Evolutionary conservation across 805 yeast genomes (phyloP), one percentile per base, ranked within the genome.

Genomic region (Wickerhamomyces queroliae): DNA sequence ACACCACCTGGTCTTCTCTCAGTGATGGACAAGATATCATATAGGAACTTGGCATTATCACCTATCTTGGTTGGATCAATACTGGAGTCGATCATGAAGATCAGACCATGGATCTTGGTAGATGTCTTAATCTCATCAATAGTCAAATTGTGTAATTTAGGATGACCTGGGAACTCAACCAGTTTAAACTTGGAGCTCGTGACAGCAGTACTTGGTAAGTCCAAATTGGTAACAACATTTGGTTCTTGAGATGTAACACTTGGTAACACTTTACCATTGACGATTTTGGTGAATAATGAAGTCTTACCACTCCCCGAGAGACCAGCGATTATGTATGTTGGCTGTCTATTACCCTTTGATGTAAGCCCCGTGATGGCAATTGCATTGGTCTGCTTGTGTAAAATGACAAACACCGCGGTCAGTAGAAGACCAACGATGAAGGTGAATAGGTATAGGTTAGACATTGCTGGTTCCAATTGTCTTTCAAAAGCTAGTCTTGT

Each of bases 131-230:
- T 64, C 41, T 74, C 72, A 39, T 73, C 71, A 42, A 67, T 47
- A 25, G 78, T 65, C 37, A 80, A 63, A 41, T 76, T 74, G 39
- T 74, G 75, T 48, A 90, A 75, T 60, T 87, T 88, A 40, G 74
- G 64, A 62, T 84, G 89, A n/a, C 97, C 96, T 2, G 99, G 99
- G 45, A 79, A 79, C 53, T 91, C 98, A 37, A 83, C 70, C 29
- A 90, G 58, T 44, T 71, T 76, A 53, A 65, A 72, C 40, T 52
- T 61, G 42, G 59, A 69, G 49, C 54, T 62, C 35, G 46, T 64
- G 8, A 44, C 56, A 4, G 60, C 55, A 2, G 62, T 62, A 7
- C 62, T 53, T 10, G 76, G 75, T n/a, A 78, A 49, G 36, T 55
- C 48, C 38, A 68, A 61, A 9, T 52, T 46, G 7, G 59, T 63